A percentile compares a stretch with the other conserved stretches of the same genome.
These are phyloP conservation scores for Nicotiana obtusifolia DNA, from an alignment of 257 asterid genomes.

Conservation along the genomic window DNA sequence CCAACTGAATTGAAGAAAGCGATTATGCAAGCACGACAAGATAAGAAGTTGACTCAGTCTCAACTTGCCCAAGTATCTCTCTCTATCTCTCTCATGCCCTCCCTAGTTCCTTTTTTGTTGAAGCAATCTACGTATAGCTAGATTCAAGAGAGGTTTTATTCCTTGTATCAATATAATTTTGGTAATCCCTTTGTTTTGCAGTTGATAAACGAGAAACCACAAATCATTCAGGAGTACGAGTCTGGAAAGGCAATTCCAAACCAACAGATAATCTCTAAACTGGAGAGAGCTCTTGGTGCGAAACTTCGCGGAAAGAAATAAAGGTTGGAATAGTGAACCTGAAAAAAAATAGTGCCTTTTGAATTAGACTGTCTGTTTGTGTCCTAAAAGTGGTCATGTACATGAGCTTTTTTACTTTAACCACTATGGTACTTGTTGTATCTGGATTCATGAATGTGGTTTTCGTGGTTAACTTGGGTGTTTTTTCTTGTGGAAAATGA, in stretches of 20 bases:
- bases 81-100: background rate
- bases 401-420: constrained; percentile 18
- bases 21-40: constrained; percentile 81
- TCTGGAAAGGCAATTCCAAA: constrained; percentile 65
- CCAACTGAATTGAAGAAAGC: constrained; percentile 81
- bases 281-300: constrained; percentile 75
- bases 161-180: background rate
- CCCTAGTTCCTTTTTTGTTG: background rate
- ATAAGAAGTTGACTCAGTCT: constrained; percentile 82
- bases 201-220: constrained; percentile 65
- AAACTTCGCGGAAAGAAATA: constrained; percentile 77
- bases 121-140: background rate
- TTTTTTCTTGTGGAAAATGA: background rate
- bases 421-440: constrained; percentile 15
- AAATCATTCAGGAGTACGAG: constrained; percentile 50
- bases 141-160: background rate
- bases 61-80: constrained; percentile 77
- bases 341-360: background rate
- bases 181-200: constrained; percentile 19
- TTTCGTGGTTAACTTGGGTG: background rate
- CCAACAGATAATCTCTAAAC: constrained; percentile 70
- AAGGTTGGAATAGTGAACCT: background rate
- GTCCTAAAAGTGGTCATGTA: constrained; percentile 36
- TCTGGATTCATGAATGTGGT: background rate
- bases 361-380: constrained; percentile 16